These are phyloP conservation scores for Macaranga tanarius DNA, from an alignment of 441 rosid species.

Conservation along the genomic window DNA sequence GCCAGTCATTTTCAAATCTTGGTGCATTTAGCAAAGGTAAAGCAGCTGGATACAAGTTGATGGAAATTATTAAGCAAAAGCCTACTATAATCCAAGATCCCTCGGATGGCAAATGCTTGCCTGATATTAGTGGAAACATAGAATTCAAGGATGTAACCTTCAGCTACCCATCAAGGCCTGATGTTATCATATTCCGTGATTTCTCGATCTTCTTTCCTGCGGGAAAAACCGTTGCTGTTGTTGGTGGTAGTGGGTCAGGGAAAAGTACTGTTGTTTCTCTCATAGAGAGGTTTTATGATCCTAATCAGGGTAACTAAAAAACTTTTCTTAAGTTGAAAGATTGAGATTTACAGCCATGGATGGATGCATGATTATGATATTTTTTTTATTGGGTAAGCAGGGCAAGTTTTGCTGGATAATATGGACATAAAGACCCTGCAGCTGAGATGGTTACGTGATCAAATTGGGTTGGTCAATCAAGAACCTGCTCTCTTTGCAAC, in stretches of 20 bases:
- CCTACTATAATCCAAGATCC: constrained; percentile 80
- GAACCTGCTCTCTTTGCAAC: constrained; percentile 98
- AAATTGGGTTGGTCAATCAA: constrained; percentile 94
- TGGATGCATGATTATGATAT: constrained; percentile 15
- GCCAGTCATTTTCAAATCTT: constrained; percentile 96
- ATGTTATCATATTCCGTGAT: constrained; percentile 80
- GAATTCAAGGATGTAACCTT: constrained; percentile 88
- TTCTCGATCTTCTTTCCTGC: constrained; percentile 91
- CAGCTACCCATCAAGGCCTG: constrained; percentile 97
- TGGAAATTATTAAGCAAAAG: constrained; percentile 90
- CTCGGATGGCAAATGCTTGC: constrained; percentile 64
- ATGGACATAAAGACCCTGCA: constrained; percentile 85
- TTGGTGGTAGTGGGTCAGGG: constrained; percentile 98
- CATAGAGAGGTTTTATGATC: constrained; percentile 94
- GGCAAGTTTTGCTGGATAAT: constrained; percentile 83
- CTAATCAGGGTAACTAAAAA: constrained; percentile 61
- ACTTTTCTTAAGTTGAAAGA: not conserved
- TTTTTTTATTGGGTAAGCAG: constrained; percentile 45
- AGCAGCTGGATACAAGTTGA: constrained; percentile 89
- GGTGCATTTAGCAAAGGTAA: constrained; percentile 99
- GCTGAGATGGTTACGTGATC: constrained; percentile 82
- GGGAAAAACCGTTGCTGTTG: constrained; percentile 93
- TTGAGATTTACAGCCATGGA: constrained; percentile 1
- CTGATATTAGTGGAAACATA: constrained; percentile 80
- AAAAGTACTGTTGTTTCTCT: constrained; percentile 97